Percentiles rank a stretch among this genome's conserved stretches.
Conservation (phyloP, 306 rosid genomes). For the Rosa persica region DNA sequence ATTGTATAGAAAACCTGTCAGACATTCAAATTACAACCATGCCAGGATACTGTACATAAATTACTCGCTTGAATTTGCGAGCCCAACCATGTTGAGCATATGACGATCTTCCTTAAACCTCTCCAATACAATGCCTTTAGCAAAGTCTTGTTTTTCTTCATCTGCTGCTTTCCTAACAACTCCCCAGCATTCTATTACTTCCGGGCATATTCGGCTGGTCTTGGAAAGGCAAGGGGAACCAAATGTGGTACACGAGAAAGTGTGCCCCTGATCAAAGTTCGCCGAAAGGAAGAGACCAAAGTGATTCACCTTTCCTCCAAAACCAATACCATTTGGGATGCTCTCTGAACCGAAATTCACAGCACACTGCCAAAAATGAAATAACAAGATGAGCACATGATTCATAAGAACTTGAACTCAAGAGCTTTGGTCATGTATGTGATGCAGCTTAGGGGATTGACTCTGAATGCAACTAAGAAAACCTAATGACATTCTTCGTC, state of each 20-base stretch:
- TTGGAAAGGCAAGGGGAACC: conserved; percentile 89
- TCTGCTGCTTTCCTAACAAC: conserved; percentile 43
- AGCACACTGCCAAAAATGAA: conserved; percentile 57
- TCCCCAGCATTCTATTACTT: conserved; percentile 96
- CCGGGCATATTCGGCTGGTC: conserved; percentile 55
- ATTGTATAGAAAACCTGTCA: neutral
- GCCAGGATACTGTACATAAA: neutral
- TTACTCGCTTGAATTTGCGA: conserved; percentile 80
- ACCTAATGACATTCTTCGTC: neutral
- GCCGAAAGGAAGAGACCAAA: conserved; percentile 75
- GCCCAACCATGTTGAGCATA: conserved; percentile 84
- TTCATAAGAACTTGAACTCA: neutral
- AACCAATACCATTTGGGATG: conserved; percentile 91
- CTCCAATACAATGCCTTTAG: conserved; percentile 56
- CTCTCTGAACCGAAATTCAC: conserved; percentile 82
- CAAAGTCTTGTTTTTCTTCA: conserved; percentile 37
- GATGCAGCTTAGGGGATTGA: neutral
- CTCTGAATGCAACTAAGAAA: neutral
- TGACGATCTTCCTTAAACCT: conserved; percentile 84
- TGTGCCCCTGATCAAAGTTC: conserved; percentile 79
- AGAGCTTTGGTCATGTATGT: neutral
- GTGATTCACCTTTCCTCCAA: conserved; percentile 80
- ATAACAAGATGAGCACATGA: neutral
- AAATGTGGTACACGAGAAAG: conserved; percentile 76
- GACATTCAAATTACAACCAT: neutral